Evolutionary conservation across 306 rosid genomes (phyloP), one percentile per base, ranked within the genome.

Genomic region (Nissolia schottii): DNA sequence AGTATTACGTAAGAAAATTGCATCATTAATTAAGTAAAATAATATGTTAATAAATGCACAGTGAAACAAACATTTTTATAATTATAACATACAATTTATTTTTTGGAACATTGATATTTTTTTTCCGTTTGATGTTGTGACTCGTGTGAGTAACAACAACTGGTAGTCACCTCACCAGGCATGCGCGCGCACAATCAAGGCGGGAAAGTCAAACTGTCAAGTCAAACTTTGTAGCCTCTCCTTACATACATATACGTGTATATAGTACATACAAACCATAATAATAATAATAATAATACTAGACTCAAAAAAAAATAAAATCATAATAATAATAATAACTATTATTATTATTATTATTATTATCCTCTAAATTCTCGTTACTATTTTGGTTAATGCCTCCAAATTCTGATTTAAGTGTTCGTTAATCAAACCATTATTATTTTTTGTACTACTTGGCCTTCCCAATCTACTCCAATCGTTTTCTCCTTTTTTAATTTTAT

Each of bases 161-260:
- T 24, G 58, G 46, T 25, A 6, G 31, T 53, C 18, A 22, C 41
- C 38, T 53, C 18, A 22, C 25, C 4, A 46, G 40, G 77, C 64
- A 49, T 66, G 68, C 80, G 74, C 82, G 70, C 50, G 70, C 76
- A 64, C 78, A 70, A 28, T 22, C 13, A 15, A 18, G 83, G 27
- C 57, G 0, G 15, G 37, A 85, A 85, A 91, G 96, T 88, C 97
- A 88, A 89, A 82, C 64, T 31, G 83, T 81, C 87, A 83, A 86
- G 85, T 88, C 89, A 81, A 85, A 84, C 89, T 85, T 84, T 62
- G 68, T 76, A 59, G 73, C 85, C 76, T 37, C 24, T 53, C 23
- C 56, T 78, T 43, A 35, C 72, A 24, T 49, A 37, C 37, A 35
- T 73, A 24, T 38, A 46, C n/a, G n/a, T n/a, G n/a, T n/a, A n/a